phyloP scores from a whole-genome alignment of 2,329 filamentous ascomycete genomes.

The Fusarium pseudonygamai region DNA sequence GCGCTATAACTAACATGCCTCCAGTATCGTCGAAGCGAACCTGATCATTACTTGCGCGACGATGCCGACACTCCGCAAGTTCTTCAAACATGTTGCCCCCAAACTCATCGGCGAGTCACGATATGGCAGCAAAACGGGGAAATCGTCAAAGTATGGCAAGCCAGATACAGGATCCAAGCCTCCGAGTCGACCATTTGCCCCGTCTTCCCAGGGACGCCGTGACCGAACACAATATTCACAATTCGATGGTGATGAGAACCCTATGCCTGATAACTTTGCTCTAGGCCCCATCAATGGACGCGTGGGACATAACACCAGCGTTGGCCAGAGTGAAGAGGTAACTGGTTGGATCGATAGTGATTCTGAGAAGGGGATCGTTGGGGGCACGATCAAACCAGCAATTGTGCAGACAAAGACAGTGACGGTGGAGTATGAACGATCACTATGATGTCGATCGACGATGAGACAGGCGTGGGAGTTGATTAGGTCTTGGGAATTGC shows the following conservation, averaged over 20 bases:
- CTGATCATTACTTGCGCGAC: conserved; percentile 54
- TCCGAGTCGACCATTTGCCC: neutral
- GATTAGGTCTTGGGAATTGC: neutral
- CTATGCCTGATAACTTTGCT: neutral
- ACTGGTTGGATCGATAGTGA: conserved; percentile 33
- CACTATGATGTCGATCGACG: neutral
- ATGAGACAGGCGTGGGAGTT: neutral
- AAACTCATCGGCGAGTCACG: conserved; percentile 43
- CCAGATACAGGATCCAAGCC: conserved; percentile 21
- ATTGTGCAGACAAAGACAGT: conserved; percentile 40
- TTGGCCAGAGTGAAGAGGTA: conserved; percentile 26
- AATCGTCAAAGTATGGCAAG: conserved; percentile 30
- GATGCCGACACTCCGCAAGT: conserved; percentile 52
- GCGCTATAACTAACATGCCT: neutral
- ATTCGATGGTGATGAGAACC: conserved; percentile 30
- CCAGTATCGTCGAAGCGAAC: conserved; percentile 49
- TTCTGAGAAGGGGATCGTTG: conserved; percentile 34
- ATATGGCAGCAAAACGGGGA: conserved; percentile 36
- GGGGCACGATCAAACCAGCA: conserved; percentile 9
- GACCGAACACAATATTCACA: conserved; percentile 35
- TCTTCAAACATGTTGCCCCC: conserved; percentile 51
- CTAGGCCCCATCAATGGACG: conserved; percentile 19
- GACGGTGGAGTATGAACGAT: conserved; percentile 32
- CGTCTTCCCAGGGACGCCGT: conserved; percentile 25
- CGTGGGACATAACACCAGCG: conserved; percentile 23